Base-by-base conservation (phyloP, 1,284 basidiomycete genomes). In the Exobasidium rhododendri region DNA sequence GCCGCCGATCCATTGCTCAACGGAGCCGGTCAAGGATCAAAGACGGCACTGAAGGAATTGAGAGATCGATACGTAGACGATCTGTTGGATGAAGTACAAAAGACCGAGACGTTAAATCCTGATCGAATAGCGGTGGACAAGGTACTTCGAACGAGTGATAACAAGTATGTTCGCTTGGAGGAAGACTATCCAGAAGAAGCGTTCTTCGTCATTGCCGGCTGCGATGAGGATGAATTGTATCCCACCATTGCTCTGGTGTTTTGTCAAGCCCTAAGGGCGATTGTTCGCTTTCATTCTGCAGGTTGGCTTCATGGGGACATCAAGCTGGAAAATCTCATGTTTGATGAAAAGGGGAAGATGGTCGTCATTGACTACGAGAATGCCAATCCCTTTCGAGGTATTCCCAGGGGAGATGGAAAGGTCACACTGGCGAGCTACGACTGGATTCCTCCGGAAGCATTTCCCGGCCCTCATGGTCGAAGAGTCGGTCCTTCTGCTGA, bases 261-360 rank as follows among this genome's bases (percentile, higher is more conserved):
- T 57, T 58, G 64, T 0, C 66, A 75, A 40, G 69, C 76, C 0
- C 66, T 78, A n/a, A 57, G 65, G 0, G 66, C 65, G 1, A 59
- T 78, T 4, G 57, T 69, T 7, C 60, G 69, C 40, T 73, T 78
- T 61, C 76, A 78, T 44, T 65, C 66, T 10, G 65, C 69, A 6
- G 74, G 74, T 30, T 78, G 76, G 76, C 68, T 77, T 68, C 76
- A 78, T 51, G 76, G 76, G 32, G 76, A 78, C 52, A 69, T 78
- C 62, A 78, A 78, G 61, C 61, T 78, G 35, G 76, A 78, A 31
- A 78, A 78, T 52, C 61, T 78, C 24, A 78, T 78, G 76, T 77
- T 78, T 59, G 69, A 73, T 59, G 59, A 67, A 59, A 59, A 63
- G 7, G 74, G 68, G 1, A 30, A 46, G 4, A 58, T 78, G 20